These are phyloP conservation scores for Eimeria sp. DNA, from an alignment of 169 alveolate species.

Conservation along the genomic window DNA sequence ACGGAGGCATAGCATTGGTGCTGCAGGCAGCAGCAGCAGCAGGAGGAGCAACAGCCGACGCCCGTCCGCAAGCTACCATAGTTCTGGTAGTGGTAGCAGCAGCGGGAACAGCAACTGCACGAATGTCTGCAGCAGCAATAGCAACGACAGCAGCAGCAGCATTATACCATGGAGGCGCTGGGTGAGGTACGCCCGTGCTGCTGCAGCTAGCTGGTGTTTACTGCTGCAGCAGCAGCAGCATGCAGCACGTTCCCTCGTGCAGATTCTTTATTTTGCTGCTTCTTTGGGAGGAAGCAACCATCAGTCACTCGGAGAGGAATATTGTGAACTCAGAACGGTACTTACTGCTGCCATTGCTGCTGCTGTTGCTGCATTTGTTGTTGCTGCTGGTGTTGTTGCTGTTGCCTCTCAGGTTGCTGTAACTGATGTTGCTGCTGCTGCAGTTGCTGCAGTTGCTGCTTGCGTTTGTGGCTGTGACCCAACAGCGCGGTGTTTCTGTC, in stretches of 20 bases:
- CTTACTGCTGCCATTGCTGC: conserved; percentile 18
- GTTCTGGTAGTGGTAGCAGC: background rate
- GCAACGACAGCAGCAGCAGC: background rate
- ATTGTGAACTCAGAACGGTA: conserved; percentile 30
- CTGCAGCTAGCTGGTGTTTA: conserved; percentile 15
- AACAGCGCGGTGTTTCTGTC: background rate
- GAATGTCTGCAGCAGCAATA: background rate
- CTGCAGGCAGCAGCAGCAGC: too few relatives aligned
- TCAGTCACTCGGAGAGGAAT: conserved; percentile 47
- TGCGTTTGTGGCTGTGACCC: background rate
- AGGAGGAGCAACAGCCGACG: conserved; percentile 55
- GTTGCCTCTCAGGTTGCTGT: background rate
- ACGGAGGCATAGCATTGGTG: background rate
- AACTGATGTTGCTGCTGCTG: background rate
- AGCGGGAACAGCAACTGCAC: conserved; percentile 7
- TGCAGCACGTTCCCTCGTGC: background rate
- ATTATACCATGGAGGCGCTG: background rate
- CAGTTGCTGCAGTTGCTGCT: conserved; percentile 17
- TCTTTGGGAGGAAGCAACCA: conserved; percentile 17
- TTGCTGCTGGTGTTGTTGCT: conserved; percentile 8
- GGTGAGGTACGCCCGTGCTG: background rate
- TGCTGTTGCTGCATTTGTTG: background rate
- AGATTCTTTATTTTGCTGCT: conserved; percentile 31
- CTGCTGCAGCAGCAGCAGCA: conserved; percentile 39
- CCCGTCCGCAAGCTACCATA: background rate